These are phyloP conservation scores for Mycena crocata DNA, from an alignment of 768 basidiomycete genomes.

Conservation along the genomic window DNA sequence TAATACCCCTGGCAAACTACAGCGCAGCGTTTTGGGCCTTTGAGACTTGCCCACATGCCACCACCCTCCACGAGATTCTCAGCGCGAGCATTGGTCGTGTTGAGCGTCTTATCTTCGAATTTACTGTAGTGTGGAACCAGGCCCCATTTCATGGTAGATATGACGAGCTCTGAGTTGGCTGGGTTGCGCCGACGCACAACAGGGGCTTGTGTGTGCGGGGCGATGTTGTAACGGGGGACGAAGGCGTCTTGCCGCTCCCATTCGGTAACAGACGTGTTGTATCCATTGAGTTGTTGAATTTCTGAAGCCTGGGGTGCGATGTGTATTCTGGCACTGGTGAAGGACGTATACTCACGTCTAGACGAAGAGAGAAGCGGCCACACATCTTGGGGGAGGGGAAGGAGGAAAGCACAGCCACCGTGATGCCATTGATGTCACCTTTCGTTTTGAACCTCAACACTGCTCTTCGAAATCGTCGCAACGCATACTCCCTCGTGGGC, in stretches of 20 bases:
- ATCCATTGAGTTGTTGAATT: conserved; percentile 57
- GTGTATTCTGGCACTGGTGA: conserved; percentile 11
- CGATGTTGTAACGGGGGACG: conserved; percentile 82
- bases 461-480: too few species aligned
- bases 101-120: conserved; percentile 80
- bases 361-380: conserved; percentile 2
- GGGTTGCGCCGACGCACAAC: conserved; percentile 67
- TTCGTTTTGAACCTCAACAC: too few species aligned
- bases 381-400: too few species aligned
- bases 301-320: conserved; percentile 47
- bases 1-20: conserved; percentile 92
- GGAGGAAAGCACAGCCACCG: too few species aligned
- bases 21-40: conserved; percentile 87
- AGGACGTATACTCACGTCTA: background rate
- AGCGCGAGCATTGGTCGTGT: conserved; percentile 91
- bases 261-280: conserved; percentile 58
- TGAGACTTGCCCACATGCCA: conserved; percentile 89
- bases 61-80: conserved; percentile 82
- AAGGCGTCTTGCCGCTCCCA: conserved; percentile 74
- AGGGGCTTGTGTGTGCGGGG: conserved; percentile 83
- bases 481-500: too few species aligned
- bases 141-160: conserved; percentile 94
- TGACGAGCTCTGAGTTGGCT: conserved; percentile 50
- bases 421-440: too few species aligned
- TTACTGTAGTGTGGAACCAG: conserved; percentile 88